These are phyloP conservation scores for Sphagnurus paluster DNA, from an alignment of 1,284 basidiomycete genomes.

Conservation along the genomic window DNA sequence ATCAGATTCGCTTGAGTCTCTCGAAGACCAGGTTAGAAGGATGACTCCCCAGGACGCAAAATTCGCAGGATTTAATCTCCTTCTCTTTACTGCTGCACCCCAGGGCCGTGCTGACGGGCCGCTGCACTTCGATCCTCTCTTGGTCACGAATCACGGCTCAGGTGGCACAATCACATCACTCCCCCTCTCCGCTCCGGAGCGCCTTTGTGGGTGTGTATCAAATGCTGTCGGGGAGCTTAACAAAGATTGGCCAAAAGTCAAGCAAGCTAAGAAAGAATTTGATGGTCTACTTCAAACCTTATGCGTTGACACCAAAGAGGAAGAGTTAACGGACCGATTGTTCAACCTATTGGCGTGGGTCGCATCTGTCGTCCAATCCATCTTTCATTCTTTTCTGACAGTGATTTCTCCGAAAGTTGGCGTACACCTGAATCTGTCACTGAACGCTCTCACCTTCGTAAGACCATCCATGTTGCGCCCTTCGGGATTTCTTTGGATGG, in stretches of 20 bases:
- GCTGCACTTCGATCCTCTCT: constrained; percentile 49
- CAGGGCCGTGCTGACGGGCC: constrained; percentile 23
- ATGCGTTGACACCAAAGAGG: constrained; percentile 41
- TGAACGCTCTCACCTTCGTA: constrained; percentile 52
- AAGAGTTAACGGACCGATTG: constrained; percentile 52
- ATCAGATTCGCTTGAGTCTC: constrained; percentile 42
- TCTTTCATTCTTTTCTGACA: constrained; percentile 24
- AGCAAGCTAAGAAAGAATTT: constrained; percentile 52
- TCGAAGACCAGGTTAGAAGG: constrained; percentile 46
- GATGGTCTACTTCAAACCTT: constrained; percentile 35
- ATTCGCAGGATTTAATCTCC: constrained; percentile 78
- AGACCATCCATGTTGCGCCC: constrained; percentile 63
- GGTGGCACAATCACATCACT: constrained; percentile 59
- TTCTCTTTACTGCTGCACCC: constrained; percentile 50
- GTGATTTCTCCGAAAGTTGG: constrained; percentile 43
- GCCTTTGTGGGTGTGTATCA: constrained; percentile 58
- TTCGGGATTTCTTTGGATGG: constrained; percentile 31
- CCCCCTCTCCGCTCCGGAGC: constrained; percentile 47
- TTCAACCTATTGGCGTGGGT: constrained; percentile 69
- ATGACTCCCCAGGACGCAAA: constrained; percentile 45
- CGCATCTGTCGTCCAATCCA: constrained; percentile 16
- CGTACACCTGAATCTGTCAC: constrained; percentile 43
- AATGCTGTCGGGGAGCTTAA: constrained; percentile 68
- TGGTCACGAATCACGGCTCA: constrained; percentile 69
- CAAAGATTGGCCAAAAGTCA: constrained; percentile 70